A percentile compares a stretch with the other conserved stretches of the same genome.
These are phyloP conservation scores for Mucor irregularis DNA, from an alignment of 371 early-diverging fungal genomes.

Conservation along the genomic window DNA sequence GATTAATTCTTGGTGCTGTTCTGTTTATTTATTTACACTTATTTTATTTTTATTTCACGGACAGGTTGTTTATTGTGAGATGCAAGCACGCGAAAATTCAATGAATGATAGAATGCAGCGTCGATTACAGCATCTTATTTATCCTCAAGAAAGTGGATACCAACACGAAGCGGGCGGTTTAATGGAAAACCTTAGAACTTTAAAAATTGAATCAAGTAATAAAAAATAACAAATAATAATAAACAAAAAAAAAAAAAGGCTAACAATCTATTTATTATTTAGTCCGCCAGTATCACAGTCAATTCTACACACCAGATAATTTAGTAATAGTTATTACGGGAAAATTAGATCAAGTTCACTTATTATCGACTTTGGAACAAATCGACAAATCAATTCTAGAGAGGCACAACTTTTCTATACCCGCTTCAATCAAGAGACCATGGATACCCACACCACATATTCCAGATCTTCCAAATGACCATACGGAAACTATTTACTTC, in stretches of 20 bases:
- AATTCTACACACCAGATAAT: conserved; percentile 60
- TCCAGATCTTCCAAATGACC: conserved; percentile 33
- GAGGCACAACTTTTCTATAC: conserved; percentile 27
- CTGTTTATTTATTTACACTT: too few relatives aligned
- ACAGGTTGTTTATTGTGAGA: conserved; percentile 38
- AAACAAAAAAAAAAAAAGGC: not conserved
- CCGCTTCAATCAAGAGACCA: conserved; percentile 1
- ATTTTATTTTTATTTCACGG: too few relatives aligned
- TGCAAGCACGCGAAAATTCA: conserved; percentile 34
- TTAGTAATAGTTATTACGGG: conserved; percentile 55
- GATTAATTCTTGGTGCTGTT: too few relatives aligned
- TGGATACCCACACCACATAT: conserved; percentile 52
- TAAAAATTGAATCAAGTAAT: conserved; percentile 44
- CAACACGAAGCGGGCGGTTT: conserved; percentile 56
- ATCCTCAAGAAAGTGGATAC: conserved; percentile 54
- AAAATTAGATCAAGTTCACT: conserved; percentile 36
- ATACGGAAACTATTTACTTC: conserved; percentile 43
- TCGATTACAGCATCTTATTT: conserved; percentile 48
- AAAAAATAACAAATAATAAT: conserved; percentile 2
- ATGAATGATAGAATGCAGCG: conserved; percentile 16
- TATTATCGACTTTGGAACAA: conserved; percentile 41
- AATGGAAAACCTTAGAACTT: conserved; percentile 38
- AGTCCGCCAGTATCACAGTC: conserved; percentile 49
- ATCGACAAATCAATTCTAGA: conserved; percentile 49
- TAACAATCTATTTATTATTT: not conserved